Evolutionary conservation across 176 grass and related monocot species (phyloP), one percentile per base, ranked within the genome.

Genomic region (Carex myosuroides): DNA sequence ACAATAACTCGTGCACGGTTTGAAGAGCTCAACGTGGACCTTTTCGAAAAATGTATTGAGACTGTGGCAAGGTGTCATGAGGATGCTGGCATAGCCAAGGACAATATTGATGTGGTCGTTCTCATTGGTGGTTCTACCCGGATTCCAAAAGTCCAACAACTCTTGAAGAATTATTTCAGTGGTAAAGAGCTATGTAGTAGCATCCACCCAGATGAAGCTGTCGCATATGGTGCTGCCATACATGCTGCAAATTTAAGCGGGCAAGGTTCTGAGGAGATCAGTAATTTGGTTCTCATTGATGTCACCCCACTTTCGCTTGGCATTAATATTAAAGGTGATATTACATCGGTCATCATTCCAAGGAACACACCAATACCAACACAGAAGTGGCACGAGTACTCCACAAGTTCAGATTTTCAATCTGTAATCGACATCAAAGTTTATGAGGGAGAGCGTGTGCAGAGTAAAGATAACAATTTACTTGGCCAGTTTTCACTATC

Each of bases 21-120:
- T 41, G 86, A 88, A 30, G 81, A 88, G 70, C 83, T 88, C 54
- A 88, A 88, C 83, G 81, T 75, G 52, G 87, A 88, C 55, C 81
- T 88, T 2, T 85, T 85, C 54, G 18, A 56, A 52, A 84, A 85
- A 64, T 85, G 87, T 75, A 88, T 88, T 81, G 87, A 85, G 81
- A 70, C 81, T 0, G 81, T 88, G 14, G 46, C 75, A 60, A 84
- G 67, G 81, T 88, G 86, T 44, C 42, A 83, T 72, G 57, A 62
- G 39, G 81, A 88, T 32, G 81, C 81, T 0, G 77, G 83, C 68
- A 88, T 88, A 64, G 86, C 84, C 70, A 88, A 88, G 69, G 26
- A 76, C 55, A 85, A 11, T 5, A 33, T 85, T n/a, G 58, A 85
- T 66, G 84, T 50, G 10, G 84, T 79, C 6, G 84, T 85, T 46